phyloP scores from a whole-genome alignment of 169 alveolate genomes.

The Eimeria necatrix region DNA sequence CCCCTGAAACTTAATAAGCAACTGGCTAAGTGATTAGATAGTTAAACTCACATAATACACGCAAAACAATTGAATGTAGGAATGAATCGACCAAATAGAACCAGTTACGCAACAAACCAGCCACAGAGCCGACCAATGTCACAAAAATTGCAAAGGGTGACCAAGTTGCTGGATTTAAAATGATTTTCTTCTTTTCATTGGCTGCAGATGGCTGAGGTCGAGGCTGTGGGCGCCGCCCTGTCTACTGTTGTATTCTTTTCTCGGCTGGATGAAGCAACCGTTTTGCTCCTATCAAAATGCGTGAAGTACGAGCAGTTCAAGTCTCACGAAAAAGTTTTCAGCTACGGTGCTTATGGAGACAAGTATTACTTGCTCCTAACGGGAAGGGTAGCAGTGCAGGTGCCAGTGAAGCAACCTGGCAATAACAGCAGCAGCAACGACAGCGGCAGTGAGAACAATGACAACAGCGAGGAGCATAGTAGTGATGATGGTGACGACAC shows the following conservation, averaged over 20 bases:
- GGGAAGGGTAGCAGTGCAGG: slow-evolving; percentile 64
- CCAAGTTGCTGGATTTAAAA: too few relatives aligned
- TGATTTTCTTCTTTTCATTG: not conserved
- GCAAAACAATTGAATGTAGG: too few relatives aligned
- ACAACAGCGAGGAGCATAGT: too few relatives aligned
- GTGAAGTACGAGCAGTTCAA: slow-evolving; percentile 27
- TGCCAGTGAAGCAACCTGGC: not conserved
- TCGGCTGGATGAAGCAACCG: slow-evolving; percentile 49
- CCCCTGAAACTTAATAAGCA: too few relatives aligned
- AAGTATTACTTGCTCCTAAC: slow-evolving; percentile 56
- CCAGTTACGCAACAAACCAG: not conserved
- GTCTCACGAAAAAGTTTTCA: not conserved
- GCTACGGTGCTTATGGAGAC: slow-evolving; percentile 49
- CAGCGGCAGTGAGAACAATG: too few relatives aligned
- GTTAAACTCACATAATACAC: too few relatives aligned
- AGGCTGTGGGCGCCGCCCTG: not conserved
- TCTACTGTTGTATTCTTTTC: slow-evolving; percentile 28
- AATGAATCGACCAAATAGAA: too few relatives aligned
- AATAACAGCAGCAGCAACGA: too few relatives aligned
- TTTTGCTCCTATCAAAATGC: slow-evolving; percentile 1
- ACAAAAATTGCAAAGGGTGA: too few relatives aligned
- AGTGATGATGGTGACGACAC: too few relatives aligned
- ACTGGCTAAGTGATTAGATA: too few relatives aligned
- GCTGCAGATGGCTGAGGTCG: slow-evolving; percentile 23
- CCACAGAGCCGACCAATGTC: not conserved